Evolutionary conservation across 805 yeast genomes (phyloP).

Genomic region (Tetrapisispora pingtungensis): DNA sequence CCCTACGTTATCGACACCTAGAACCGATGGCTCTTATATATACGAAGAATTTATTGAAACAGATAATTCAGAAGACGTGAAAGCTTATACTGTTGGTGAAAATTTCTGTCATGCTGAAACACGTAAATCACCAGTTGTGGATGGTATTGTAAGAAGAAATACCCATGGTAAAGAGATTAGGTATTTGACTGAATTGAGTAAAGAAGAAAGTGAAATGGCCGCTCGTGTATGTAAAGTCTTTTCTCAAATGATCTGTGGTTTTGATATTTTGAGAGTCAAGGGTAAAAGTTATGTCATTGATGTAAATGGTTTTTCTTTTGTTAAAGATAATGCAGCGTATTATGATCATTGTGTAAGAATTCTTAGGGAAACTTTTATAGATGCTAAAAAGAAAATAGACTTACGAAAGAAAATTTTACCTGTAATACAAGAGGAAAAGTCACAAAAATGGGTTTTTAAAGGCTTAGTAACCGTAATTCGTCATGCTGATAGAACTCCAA

Average conservation of each 20-base stretch:
- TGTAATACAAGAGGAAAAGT: slow-evolving; percentile 31
- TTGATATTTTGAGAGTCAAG: slow-evolving; percentile 81
- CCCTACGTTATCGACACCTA: slow-evolving; percentile 58
- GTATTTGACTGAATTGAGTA: slow-evolving; percentile 69
- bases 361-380: slow-evolving; percentile 60
- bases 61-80: slow-evolving; percentile 95
- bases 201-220: slow-evolving; percentile 75
- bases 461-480: slow-evolving; percentile 86
- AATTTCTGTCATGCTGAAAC: slow-evolving; percentile 95
- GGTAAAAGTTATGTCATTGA: slow-evolving; percentile 90
- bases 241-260: slow-evolving; percentile 93
- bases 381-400: slow-evolving; percentile 44
- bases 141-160: slow-evolving; percentile 93
- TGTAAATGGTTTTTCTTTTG: slow-evolving; percentile 96
- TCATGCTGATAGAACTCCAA: slow-evolving; percentile 98
- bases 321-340: slow-evolving; percentile 79
- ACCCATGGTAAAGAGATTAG: slow-evolving; percentile 96
- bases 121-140: slow-evolving; percentile 97
- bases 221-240: slow-evolving; percentile 61
- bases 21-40: slow-evolving; percentile 84
- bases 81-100: slow-evolving; percentile 94
- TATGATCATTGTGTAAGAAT: slow-evolving; percentile 78
- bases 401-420: slow-evolving; percentile 31
- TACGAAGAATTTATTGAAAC: slow-evolving; percentile 97
- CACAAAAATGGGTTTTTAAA: slow-evolving; percentile 92